These are phyloP conservation scores for Poa annua DNA, from an alignment of 176 grass and related monocot genomes.

Conservation along the genomic window DNA sequence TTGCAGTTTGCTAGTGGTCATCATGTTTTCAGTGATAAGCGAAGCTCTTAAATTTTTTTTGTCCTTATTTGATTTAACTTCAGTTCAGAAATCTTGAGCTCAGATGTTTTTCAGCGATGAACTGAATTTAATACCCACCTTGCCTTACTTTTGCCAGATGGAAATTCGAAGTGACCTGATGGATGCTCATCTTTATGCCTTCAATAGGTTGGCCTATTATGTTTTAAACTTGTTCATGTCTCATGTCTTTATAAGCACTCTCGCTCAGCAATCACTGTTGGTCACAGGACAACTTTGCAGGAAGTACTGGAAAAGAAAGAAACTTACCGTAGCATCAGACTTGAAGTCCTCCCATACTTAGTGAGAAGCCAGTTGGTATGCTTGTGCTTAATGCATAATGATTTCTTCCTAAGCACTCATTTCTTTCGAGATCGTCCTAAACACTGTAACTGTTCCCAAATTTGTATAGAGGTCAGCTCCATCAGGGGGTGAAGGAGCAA, in stretches of 20 bases:
- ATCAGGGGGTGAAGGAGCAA: slow-evolving; percentile 49
- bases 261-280: slow-evolving; percentile 28
- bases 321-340: slow-evolving; percentile 78
- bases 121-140: slow-evolving; percentile 38
- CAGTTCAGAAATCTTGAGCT: slow-evolving; percentile 1
- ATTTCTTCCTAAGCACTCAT: not conserved
- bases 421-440: slow-evolving; percentile 1
- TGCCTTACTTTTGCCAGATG: slow-evolving; percentile 64
- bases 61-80: not conserved
- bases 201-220: slow-evolving; percentile 72
- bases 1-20: not conserved
- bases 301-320: slow-evolving; percentile 82
- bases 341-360: slow-evolving; percentile 90
- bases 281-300: slow-evolving; percentile 75
- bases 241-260: slow-evolving; percentile 14
- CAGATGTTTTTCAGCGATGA: slow-evolving; percentile 14
- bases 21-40: slow-evolving; percentile 9
- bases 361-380: slow-evolving; percentile 91
- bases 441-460: slow-evolving; percentile 39
- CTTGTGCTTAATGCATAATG: slow-evolving; percentile 31
- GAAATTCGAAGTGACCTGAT: slow-evolving; percentile 97
- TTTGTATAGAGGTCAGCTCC: slow-evolving; percentile 73
- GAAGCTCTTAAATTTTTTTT: slow-evolving; percentile 3
- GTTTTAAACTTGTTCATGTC: slow-evolving; percentile 14
- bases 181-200: slow-evolving; percentile 99